These are phyloP conservation scores for Cystobasidium pallidum DNA, from an alignment of 1,284 basidiomycete genomes.

Conservation along the genomic window DNA sequence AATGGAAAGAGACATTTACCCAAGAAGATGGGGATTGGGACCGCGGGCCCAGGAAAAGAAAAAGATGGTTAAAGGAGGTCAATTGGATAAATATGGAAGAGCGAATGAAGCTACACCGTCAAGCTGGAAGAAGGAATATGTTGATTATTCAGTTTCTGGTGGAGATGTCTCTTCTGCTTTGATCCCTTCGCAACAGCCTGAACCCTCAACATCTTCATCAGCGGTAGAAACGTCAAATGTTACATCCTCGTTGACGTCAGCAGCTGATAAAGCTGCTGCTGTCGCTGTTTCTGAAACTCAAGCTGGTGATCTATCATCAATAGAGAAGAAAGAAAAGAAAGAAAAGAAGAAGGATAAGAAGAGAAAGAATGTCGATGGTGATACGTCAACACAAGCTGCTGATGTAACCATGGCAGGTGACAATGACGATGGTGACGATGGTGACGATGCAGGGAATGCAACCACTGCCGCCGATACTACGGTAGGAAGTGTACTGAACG, in stretches of 20 bases:
- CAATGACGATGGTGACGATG: constrained; percentile 21
- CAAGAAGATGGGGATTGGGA: constrained; percentile 95
- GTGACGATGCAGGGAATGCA: constrained; percentile 45
- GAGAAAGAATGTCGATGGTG: constrained; percentile 55
- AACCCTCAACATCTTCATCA: constrained; percentile 47
- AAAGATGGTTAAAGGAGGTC: constrained; percentile 88
- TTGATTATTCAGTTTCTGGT: constrained; percentile 74
- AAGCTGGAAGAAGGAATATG: constrained; percentile 88
- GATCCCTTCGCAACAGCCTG: constrained; percentile 32
- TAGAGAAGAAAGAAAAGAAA: constrained; percentile 53
- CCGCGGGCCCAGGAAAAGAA: constrained; percentile 97
- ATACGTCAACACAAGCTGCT: constrained; percentile 41
- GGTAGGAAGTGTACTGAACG: neutral
- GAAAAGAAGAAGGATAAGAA: constrained; percentile 58
- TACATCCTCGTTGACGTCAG: too few relatives aligned
- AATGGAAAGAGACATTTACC: constrained; percentile 96
- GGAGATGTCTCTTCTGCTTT: constrained; percentile 56
- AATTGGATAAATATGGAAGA: constrained; percentile 94
- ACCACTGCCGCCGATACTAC: constrained; percentile 35
- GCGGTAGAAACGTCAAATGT: too few relatives aligned
- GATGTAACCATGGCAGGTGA: constrained; percentile 34
- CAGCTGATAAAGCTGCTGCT: constrained; percentile 53
- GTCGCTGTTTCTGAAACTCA: constrained; percentile 46
- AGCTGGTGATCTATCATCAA: constrained; percentile 45
- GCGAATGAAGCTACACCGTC: constrained; percentile 88